Conservation (phyloP, 495 filamentous ascomycete genomes). For the Aspergillus sclerotioniger region DNA sequence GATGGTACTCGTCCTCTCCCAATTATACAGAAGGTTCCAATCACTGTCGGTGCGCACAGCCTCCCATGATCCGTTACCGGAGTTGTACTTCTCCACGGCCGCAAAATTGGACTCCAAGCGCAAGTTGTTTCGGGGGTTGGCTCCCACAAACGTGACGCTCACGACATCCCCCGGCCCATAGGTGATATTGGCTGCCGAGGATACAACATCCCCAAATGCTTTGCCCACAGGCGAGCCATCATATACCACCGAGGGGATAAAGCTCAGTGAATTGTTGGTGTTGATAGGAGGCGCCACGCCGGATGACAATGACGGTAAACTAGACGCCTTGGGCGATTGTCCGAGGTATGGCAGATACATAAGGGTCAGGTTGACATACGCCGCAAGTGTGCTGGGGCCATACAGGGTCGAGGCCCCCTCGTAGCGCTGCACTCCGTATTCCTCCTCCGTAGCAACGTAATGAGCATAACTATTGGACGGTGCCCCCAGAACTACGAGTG, state of each 20-base stretch:
- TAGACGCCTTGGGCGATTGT: conserved; percentile 36
- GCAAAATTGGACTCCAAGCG: conserved; percentile 76
- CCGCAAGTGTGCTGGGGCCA: conserved; percentile 85
- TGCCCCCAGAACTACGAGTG: conserved; percentile 84
- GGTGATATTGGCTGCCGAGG: conserved; percentile 47
- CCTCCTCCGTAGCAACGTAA: conserved; percentile 91
- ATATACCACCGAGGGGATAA: conserved; percentile 76
- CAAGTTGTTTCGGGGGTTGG: conserved; percentile 88
- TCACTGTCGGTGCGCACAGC: conserved; percentile 70
- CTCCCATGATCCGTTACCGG: conserved; percentile 55
- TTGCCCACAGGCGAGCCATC: conserved; percentile 72
- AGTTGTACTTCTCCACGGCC: conserved; percentile 67
- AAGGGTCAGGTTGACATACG: conserved; percentile 83
- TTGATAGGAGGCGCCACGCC: conserved; percentile 80
- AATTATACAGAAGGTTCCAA: conserved; percentile 77
- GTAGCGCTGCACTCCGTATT: conserved; percentile 88
- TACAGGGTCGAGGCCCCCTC: conserved; percentile 95
- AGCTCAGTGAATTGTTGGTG: conserved; percentile 72
- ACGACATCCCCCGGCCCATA: conserved; percentile 60
- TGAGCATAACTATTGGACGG: conserved; percentile 96
- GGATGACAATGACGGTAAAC: conserved; percentile 43
- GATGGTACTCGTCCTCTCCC: conserved; percentile 70
- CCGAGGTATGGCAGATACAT: conserved; percentile 68
- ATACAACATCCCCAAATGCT: conserved; percentile 69
- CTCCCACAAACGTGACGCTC: conserved; percentile 73